Percentiles rank a stretch among this genome's conserved stretches.
Conservation (phyloP, 2,329 filamentous ascomycete genomes). For the Tolypocladium nubicola region DNA sequence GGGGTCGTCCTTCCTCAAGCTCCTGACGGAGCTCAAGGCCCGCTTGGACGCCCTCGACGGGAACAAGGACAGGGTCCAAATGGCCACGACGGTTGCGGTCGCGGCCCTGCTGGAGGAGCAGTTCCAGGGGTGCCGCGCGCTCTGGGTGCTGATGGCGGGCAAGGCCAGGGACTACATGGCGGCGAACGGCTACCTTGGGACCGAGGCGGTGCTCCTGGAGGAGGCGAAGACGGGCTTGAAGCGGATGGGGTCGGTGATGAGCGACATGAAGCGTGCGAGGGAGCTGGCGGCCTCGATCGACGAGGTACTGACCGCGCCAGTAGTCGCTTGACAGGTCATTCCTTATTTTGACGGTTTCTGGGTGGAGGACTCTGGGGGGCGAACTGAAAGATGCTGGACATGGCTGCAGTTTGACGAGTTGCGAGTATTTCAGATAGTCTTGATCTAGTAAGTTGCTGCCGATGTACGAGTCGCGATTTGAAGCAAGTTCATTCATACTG, state of each 20-base stretch:
- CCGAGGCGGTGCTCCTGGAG: not conserved
- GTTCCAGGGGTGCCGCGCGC: slow-evolving; percentile 1
- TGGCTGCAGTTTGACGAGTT: not conserved
- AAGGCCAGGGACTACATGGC: not conserved
- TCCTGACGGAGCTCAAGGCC: not conserved
- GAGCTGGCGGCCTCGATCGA: not conserved
- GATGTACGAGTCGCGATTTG: not conserved
- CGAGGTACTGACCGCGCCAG: not conserved
- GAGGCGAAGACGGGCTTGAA: not conserved
- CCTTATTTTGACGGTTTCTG: too few relatives aligned
- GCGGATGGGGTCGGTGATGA: not conserved
- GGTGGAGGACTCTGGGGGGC: not conserved
- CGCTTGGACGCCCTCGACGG: not conserved
- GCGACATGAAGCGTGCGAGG: not conserved
- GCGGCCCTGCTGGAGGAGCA: slow-evolving; percentile 1
- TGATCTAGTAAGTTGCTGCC: not conserved
- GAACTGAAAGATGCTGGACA: not conserved
- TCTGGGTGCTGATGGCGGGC: slow-evolving; percentile 2
- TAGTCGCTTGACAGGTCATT: not conserved
- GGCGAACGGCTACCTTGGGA: not conserved
- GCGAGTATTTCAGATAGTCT: not conserved
- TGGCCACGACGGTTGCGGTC: not conserved
- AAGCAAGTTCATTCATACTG: not conserved
- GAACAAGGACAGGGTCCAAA: not conserved
- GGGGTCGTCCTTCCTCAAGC: not conserved